These are phyloP conservation scores for Macrolepiota albuminosa DNA, from an alignment of 768 basidiomycete genomes.

Conservation along the genomic window DNA sequence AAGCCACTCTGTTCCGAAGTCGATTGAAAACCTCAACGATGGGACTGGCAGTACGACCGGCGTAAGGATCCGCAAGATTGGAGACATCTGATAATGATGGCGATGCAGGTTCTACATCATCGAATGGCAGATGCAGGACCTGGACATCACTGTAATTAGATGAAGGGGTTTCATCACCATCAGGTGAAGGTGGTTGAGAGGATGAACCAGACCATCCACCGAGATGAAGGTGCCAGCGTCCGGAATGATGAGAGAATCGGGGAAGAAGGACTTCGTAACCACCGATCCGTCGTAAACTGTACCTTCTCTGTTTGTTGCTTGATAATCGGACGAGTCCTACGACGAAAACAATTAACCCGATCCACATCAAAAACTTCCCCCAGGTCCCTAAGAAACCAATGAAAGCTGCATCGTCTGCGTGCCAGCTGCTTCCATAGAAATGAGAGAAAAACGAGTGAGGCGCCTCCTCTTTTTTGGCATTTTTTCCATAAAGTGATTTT, in stretches of 20 bases:
- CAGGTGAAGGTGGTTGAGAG: conserved; percentile 39
- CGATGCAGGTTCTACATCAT: conserved; percentile 43
- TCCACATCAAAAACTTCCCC: conserved; percentile 86
- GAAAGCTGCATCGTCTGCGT: conserved; percentile 97
- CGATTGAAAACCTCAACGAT: conserved; percentile 50
- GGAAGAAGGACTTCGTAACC: conserved; percentile 80
- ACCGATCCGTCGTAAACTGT: conserved; percentile 54
- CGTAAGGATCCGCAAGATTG: conserved; percentile 37
- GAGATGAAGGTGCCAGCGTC: conserved; percentile 71
- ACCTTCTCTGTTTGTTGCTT: conserved; percentile 52
- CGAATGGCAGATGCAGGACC: conserved; percentile 61
- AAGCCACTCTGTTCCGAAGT: conserved; percentile 52
- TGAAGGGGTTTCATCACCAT: conserved; percentile 29
- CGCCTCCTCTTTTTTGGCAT: conserved; percentile 75
- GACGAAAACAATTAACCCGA: conserved; percentile 70
- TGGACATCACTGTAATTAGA: conserved; percentile 48
- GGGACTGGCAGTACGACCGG: conserved; percentile 37
- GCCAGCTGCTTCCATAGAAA: conserved; percentile 98
- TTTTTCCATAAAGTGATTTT: conserved; percentile 98
- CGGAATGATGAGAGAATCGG: conserved; percentile 64
- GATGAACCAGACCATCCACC: conserved; percentile 48
- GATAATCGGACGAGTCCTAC: conserved; percentile 61
- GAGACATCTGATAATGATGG: conserved; percentile 49
- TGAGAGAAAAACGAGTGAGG: conserved; percentile 95
- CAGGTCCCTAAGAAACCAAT: conserved; percentile 87